Percentiles rank a stretch among this genome's conserved stretches.
Conservation (phyloP, 169 alveolate genomes). For the Plasmodium coatneyi region DNA sequence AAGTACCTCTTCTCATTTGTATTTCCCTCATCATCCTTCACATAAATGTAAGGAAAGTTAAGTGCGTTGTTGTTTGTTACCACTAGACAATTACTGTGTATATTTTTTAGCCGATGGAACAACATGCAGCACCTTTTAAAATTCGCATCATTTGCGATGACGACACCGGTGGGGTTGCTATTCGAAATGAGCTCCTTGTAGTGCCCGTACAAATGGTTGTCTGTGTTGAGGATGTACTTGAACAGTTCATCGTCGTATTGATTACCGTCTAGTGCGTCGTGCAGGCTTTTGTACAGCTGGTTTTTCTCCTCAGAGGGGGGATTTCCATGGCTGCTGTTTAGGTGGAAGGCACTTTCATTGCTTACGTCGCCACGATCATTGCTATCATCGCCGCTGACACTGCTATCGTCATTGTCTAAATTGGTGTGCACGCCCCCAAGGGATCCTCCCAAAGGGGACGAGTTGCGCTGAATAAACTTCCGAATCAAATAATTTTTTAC, state of each 20-base stretch:
- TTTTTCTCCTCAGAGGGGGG: not conserved
- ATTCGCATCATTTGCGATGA: constrained; percentile 71
- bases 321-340: not conserved
- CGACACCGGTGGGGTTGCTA: constrained; percentile 70
- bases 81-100: constrained; percentile 67
- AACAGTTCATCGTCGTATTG: constrained; percentile 48
- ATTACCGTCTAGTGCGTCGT: constrained; percentile 33
- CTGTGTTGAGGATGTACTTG: constrained; percentile 55
- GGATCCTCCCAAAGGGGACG: not conserved
- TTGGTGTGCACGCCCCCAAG: not conserved
- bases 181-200: constrained; percentile 72
- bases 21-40: constrained; percentile 21
- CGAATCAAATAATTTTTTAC: constrained; percentile 40
- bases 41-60: constrained; percentile 56
- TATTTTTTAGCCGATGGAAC: constrained; percentile 73
- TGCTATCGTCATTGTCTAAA: not conserved
- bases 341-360: not conserved
- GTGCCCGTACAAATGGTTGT: constrained; percentile 35
- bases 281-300: not conserved
- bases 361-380: not conserved
- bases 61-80: constrained; percentile 74
- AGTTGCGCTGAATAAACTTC: constrained; percentile 20
- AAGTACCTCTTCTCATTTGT: constrained; percentile 80
- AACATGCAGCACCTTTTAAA: constrained; percentile 76
- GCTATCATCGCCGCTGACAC: not conserved